Evolutionary conservation across 306 rosid species (phyloP).

Genomic region (Trichosanthes truncata): DNA sequence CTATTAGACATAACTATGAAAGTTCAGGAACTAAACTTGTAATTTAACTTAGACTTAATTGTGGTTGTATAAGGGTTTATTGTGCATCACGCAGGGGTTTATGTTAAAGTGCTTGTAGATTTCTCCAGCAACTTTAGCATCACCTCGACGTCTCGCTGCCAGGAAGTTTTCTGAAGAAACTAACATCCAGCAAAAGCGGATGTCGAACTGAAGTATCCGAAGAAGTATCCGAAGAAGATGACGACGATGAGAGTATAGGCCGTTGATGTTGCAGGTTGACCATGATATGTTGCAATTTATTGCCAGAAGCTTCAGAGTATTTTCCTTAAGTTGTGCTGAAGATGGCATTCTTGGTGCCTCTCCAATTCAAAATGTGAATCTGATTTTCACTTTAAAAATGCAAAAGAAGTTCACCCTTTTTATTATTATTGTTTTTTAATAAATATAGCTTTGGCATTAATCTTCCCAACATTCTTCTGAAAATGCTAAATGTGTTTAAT

Average conservation of each 20-base stretch:
- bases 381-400: background rate
- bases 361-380: background rate
- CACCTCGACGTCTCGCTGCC: background rate
- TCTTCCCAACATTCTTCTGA: too few relatives aligned
- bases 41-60: background rate
- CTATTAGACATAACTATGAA: too few relatives aligned
- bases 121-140: background rate
- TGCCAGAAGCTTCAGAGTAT: background rate
- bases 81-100: background rate
- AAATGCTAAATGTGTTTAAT: too few relatives aligned
- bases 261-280: background rate
- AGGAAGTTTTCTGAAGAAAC: background rate
- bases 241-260: background rate
- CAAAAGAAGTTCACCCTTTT: background rate
- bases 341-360: background rate
- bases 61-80: background rate
- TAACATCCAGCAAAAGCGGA: background rate
- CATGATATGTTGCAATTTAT: background rate
- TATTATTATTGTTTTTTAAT: background rate
- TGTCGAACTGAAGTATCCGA: background rate
- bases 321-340: background rate
- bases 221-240: background rate
- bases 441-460: too few relatives aligned
- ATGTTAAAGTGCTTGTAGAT: background rate
- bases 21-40: too few relatives aligned